A percentile compares a stretch with the other conserved stretches of the same genome.
phyloP scores from a whole-genome alignment of 2,329 filamentous ascomycete genomes.

The Lecanicillium sp. region DNA sequence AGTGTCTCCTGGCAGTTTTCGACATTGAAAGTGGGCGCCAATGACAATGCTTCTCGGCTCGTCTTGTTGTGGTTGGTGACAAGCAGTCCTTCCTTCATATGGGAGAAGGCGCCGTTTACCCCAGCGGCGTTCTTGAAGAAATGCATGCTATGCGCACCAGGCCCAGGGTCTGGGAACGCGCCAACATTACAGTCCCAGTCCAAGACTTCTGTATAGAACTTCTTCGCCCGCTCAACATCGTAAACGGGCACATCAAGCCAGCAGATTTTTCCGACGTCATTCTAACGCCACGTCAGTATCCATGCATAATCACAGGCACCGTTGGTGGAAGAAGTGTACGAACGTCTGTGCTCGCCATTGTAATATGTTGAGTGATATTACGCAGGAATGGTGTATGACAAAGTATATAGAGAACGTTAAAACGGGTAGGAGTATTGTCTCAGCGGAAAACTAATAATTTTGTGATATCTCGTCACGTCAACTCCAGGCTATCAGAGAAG shows the following conservation, averaged over 20 bases:
- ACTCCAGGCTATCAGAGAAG: too few species aligned
- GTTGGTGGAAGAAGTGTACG: too few species aligned
- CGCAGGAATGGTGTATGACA: too few species aligned
- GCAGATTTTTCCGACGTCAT: slow-evolving; percentile 23
- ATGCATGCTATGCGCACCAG: slow-evolving; percentile 21
- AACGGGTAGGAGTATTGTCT: too few species aligned
- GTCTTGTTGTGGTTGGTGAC: slow-evolving; percentile 18
- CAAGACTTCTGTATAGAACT: slow-evolving; percentile 29
- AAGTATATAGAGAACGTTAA: too few species aligned
- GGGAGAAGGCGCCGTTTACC: slow-evolving; percentile 26
- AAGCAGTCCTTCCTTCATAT: slow-evolving; percentile 21
- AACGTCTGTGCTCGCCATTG: too few species aligned
- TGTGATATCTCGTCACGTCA: too few species aligned
- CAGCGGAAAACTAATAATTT: too few species aligned
- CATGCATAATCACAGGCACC: too few species aligned
- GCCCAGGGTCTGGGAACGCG: slow-evolving; percentile 10
- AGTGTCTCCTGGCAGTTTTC: slow-evolving; percentile 24
- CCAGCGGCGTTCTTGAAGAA: slow-evolving; percentile 24
- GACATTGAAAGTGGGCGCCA: slow-evolving; percentile 26
- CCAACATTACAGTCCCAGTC: slow-evolving; percentile 21
- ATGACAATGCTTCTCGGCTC: slow-evolving; percentile 16
- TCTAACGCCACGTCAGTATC: neutral
- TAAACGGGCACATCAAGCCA: slow-evolving; percentile 32
- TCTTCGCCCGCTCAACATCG: slow-evolving; percentile 24
- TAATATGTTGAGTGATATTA: too few species aligned